Evolutionary conservation across 164 flowering plant species (phyloP).

Genomic region (Protea cynaroides): DNA sequence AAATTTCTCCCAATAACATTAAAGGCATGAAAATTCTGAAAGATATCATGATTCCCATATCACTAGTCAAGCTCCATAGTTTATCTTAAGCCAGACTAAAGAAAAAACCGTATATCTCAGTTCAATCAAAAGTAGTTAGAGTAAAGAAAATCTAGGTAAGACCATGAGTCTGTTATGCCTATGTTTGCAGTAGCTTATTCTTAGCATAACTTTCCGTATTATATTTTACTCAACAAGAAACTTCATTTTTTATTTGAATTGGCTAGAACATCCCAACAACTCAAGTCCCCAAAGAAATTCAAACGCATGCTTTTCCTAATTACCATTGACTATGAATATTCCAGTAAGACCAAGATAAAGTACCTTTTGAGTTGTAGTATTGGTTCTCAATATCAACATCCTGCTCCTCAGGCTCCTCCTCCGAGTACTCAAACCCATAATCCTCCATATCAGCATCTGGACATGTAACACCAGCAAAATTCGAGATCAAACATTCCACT

Average conservation of each 20-base stretch:
- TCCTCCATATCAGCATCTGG: slow-evolving; percentile 99
- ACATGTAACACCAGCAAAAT: not conserved
- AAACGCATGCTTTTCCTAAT: too few relatives aligned
- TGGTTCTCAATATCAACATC: slow-evolving; percentile 99
- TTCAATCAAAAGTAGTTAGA: not conserved
- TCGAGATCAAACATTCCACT: not conserved
- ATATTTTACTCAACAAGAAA: not conserved
- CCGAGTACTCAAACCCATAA: slow-evolving; percentile 98
- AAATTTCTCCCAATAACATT: too few relatives aligned
- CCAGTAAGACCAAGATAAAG: not conserved
- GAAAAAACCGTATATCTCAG: not conserved
- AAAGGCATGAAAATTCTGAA: not conserved
- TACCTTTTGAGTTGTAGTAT: slow-evolving; percentile 97
- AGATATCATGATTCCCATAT: not conserved
- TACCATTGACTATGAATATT: too few relatives aligned
- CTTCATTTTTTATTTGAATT: too few relatives aligned
- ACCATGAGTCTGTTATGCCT: not conserved
- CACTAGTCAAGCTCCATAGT: not conserved
- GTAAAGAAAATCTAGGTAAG: too few relatives aligned
- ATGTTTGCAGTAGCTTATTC: too few relatives aligned
- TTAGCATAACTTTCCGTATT: too few relatives aligned
- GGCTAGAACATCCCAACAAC: too few relatives aligned
- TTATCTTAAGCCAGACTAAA: not conserved
- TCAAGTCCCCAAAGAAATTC: too few relatives aligned
- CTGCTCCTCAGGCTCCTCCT: slow-evolving; percentile 97